phyloP scores from a whole-genome alignment of 257 asterid genomes.

The Fraxinus excelsior region DNA sequence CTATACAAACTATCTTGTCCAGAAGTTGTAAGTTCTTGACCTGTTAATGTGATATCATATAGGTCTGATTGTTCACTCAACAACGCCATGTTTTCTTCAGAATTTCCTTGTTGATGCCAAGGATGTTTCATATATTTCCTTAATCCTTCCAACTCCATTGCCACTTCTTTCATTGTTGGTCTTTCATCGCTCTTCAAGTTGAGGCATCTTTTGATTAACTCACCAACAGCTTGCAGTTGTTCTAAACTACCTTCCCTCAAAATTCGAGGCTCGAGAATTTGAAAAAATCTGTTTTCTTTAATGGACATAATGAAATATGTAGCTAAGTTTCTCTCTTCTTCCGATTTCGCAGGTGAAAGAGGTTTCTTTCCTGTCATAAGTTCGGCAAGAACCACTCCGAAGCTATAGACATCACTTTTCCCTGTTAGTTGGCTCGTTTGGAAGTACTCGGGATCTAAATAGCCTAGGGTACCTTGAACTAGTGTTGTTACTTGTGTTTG shows the following conservation, averaged over 20 bases:
- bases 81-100: slow-evolving; percentile 28
- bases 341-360: not conserved
- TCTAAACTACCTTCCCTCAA: slow-evolving; percentile 28
- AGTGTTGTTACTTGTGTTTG: slow-evolving; percentile 52
- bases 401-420: slow-evolving; percentile 56
- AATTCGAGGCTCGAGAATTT: slow-evolving; percentile 24
- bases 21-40: slow-evolving; percentile 25
- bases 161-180: slow-evolving; percentile 58
- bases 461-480: slow-evolving; percentile 59
- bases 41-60: slow-evolving; percentile 22
- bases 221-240: slow-evolving; percentile 21
- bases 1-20: slow-evolving; percentile 27
- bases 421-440: slow-evolving; percentile 47
- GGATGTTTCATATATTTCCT: slow-evolving; percentile 43
- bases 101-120: slow-evolving; percentile 32
- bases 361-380: slow-evolving; percentile 45
- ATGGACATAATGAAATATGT: slow-evolving; percentile 17
- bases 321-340: slow-evolving; percentile 22
- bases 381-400: slow-evolving; percentile 46
- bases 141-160: slow-evolving; percentile 47
- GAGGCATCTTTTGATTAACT: slow-evolving; percentile 19
- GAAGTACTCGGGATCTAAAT: slow-evolving; percentile 59
- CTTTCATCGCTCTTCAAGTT: slow-evolving; percentile 27
- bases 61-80: slow-evolving; percentile 37
- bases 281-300: slow-evolving; percentile 25